phyloP scores from a whole-genome alignment of 2,329 filamentous ascomycete genomes.

The Lachnellula hyalina region DNA sequence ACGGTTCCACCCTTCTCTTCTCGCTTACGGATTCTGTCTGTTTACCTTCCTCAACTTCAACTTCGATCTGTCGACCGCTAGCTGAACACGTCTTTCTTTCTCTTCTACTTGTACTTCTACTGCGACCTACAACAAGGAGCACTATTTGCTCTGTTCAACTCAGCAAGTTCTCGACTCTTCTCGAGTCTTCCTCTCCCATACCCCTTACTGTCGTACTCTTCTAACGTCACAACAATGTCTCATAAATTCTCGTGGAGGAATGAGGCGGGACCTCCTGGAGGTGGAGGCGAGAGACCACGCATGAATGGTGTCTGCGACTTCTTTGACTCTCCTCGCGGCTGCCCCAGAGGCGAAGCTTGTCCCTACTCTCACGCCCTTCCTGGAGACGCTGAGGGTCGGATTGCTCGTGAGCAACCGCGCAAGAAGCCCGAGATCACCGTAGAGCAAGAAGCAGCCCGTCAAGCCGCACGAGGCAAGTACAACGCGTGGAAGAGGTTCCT shows the following conservation, averaged over 20 bases:
- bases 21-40: too few relatives aligned
- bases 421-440: not conserved
- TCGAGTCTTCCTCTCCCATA: too few relatives aligned
- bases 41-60: too few relatives aligned
- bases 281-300: not conserved
- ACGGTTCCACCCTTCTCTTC: too few relatives aligned
- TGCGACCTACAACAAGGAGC: too few relatives aligned
- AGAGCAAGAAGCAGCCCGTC: not conserved
- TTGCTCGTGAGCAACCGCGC: not conserved
- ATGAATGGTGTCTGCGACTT: not conserved
- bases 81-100: too few relatives aligned
- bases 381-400: not conserved
- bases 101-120: too few relatives aligned
- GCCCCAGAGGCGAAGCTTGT: not conserved
- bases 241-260: not conserved
- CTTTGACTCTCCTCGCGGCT: not conserved
- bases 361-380: not conserved
- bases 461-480: not conserved
- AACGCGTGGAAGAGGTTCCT: slow-evolving; percentile 9
- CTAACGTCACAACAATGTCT: not conserved
- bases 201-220: too few relatives aligned
- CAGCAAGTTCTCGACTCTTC: too few relatives aligned
- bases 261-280: not conserved
- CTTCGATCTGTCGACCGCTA: too few relatives aligned
- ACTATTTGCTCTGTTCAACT: too few relatives aligned